Evolutionary conservation across 2,329 filamentous ascomycete genomes (phyloP).

Genomic region (Epichloe uncinata): DNA sequence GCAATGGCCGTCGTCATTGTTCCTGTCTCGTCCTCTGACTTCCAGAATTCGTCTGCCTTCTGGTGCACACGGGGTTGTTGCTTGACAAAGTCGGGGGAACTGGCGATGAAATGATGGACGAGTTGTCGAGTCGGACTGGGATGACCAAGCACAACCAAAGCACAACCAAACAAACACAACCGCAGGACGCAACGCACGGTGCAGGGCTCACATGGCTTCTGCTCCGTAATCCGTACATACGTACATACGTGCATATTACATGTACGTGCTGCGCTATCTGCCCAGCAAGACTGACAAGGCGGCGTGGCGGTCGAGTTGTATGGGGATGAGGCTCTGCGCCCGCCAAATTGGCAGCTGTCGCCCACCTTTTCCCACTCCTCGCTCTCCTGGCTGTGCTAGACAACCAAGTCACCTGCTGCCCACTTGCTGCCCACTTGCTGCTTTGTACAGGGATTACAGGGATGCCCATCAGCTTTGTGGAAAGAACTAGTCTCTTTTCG

Average conservation of each 20-base stretch:
- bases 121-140: not conserved
- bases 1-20: not conserved
- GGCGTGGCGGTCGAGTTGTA: not conserved
- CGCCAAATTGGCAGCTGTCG: not conserved
- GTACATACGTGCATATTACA: too few species aligned
- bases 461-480: conserved; percentile 8
- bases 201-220: not conserved
- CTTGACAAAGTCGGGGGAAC: not conserved
- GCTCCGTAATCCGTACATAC: too few species aligned
- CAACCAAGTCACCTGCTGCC: too few species aligned
- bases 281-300: not conserved
- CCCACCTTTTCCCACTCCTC: not conserved
- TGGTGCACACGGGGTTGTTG: not conserved
- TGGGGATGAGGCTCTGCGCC: conserved; percentile 1
- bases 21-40: not conserved
- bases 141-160: not conserved
- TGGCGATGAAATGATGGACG: not conserved
- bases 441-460: too few species aligned
- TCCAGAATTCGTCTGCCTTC: not conserved
- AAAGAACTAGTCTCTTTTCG: conserved; percentile 7
- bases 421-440: not conserved
- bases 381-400: too few species aligned
- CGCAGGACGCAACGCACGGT: not conserved
- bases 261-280: not conserved
- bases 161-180: not conserved